Evolutionary conservation across 495 filamentous ascomycete genomes (phyloP), one percentile per base, ranked within the genome.

Genomic region (Friedmanniomyces simplex): DNA sequence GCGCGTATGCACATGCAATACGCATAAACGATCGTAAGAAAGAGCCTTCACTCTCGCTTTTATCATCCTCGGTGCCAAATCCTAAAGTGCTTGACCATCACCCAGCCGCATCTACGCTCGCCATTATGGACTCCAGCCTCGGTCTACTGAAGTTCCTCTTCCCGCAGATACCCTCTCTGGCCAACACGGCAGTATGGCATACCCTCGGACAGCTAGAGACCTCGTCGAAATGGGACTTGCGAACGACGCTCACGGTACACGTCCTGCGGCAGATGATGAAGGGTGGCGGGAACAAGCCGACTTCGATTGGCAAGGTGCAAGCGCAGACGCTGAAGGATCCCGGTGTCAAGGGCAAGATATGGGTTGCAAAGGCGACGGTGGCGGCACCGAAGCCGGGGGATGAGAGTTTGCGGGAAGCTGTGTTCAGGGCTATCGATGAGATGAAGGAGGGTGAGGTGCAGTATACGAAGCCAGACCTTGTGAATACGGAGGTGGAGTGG

Each of bases 401-500:
- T 61, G 63, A 63, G 30, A 42, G 22, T n/a, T 69, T 86, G 10
- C 77, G 81, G 48, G 72, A 82, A 30, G 69, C 84, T 0, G 66
- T 89, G 5, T 72, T 80, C 42, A 69, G 68, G 34, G 87, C 79
- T 7, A 84, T 95, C 58, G 76, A 86, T 28, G 76, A 75, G 4
- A 69, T 93, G 67, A 78, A 78, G 58, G 67, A 73, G 16, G 58
- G 66, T 6, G 8, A 48, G 26, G 58, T 59, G 16, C 69, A 75
- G 2, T 79, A 78, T 48, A 71, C 73, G 60, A 67, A 82, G 41
- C 82, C 86, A 0, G 73, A 72, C 0, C 67, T 84, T 1, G 67
- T 67, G 0, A 72, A 80, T 3, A 80, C 91, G 1, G 85, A 88
- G 63, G 91, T 82, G 2, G 91, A 97, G 67, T 97, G 91, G 91